phyloP scores from a whole-genome alignment of 257 asterid species.

The Cruciata laevipes region DNA sequence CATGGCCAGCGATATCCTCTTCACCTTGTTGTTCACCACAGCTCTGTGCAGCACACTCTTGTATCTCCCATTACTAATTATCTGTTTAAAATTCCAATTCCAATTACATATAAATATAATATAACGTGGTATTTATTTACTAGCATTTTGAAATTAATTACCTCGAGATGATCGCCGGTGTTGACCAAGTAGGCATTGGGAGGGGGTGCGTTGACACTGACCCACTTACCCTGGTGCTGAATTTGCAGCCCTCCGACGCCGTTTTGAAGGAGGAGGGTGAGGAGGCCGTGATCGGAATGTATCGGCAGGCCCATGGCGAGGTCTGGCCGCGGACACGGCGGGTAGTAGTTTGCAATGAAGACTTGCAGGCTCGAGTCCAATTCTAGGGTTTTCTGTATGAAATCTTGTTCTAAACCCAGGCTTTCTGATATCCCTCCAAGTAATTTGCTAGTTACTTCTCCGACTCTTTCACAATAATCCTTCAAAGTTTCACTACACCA shows the following conservation, averaged over 20 bases:
- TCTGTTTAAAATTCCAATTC: no score
- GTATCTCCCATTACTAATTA: constrained; percentile 76
- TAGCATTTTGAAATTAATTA: no score
- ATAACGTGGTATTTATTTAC: no score
- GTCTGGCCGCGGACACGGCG: constrained; percentile 62
- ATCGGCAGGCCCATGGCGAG: constrained; percentile 58
- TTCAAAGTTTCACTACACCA: constrained; percentile 29
- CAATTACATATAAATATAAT: background rate
- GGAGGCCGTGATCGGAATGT: constrained; percentile 76
- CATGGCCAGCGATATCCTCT: constrained; percentile 62
- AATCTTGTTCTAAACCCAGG: constrained; percentile 49
- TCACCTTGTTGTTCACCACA: constrained; percentile 41
- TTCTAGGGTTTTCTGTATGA: constrained; percentile 29
- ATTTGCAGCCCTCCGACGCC: constrained; percentile 58
- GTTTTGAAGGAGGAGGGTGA: constrained; percentile 59
- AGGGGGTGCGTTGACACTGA: constrained; percentile 31
- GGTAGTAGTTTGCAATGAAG: constrained; percentile 53
- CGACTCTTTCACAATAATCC: constrained; percentile 38
- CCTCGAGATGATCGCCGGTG: constrained; percentile 78
- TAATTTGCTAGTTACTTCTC: constrained; percentile 32
- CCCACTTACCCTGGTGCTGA: constrained; percentile 53
- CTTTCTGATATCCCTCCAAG: constrained; percentile 41
- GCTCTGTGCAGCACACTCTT: constrained; percentile 79
- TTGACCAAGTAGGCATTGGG: constrained; percentile 62
- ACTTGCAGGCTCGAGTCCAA: constrained; percentile 38